Conservation (phyloP, 1,139 yeast genomes). For the Blastobotrys apis region DNA sequence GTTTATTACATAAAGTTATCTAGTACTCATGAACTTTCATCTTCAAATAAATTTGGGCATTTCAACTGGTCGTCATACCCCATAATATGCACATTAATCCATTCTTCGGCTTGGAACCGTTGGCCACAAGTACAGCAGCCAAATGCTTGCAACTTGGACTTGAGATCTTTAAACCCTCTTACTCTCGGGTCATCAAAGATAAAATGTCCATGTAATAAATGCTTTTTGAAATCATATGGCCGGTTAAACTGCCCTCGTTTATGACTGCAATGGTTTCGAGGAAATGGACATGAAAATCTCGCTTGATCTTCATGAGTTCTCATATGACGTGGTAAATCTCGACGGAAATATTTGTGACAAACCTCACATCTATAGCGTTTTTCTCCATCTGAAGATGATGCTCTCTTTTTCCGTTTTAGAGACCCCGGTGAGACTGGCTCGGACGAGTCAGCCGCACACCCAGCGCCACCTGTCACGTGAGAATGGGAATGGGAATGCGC, state of each 20-base stretch:
- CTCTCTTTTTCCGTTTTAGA: background rate
- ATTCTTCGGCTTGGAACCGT: constrained; percentile 46
- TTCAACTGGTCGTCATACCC: constrained; percentile 21
- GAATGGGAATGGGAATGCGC: background rate
- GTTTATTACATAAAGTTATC: no score
- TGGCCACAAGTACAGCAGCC: constrained; percentile 60
- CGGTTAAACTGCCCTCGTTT: constrained; percentile 62
- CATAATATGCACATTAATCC: constrained; percentile 57
- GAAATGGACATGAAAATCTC: constrained; percentile 57
- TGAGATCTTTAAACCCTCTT: constrained; percentile 48
- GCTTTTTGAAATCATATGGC: constrained; percentile 67
- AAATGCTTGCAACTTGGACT: constrained; percentile 48
- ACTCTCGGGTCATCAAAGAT: constrained; percentile 46
- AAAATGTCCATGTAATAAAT: constrained; percentile 59
- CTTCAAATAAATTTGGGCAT: constrained; percentile 7
- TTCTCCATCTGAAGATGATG: constrained; percentile 13
- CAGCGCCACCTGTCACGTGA: background rate
- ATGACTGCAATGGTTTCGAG: constrained; percentile 53
- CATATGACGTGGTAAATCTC: constrained; percentile 64
- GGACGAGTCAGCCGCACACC: background rate
- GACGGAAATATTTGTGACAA: constrained; percentile 54
- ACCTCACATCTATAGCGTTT: constrained; percentile 43
- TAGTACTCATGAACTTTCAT: no score
- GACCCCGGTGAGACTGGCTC: background rate
- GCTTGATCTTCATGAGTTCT: constrained; percentile 58